Conservation (phyloP, 257 asterid genomes). For the Fraxinus cuspidata region DNA sequence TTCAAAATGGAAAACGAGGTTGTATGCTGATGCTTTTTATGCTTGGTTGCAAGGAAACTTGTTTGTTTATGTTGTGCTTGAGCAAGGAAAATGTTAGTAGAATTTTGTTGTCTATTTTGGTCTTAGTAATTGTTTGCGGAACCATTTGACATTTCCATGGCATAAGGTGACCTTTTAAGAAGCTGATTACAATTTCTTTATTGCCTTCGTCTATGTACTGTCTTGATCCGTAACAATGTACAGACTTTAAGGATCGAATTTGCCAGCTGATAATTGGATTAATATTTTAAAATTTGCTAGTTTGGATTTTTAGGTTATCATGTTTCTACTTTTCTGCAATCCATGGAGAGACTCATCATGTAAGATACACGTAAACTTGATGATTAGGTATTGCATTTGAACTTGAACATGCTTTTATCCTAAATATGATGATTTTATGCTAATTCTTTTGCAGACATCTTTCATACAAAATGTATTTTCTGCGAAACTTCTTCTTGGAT, state of each 20-base stretch:
- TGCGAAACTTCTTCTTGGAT: constrained; percentile 3
- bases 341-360: neutral
- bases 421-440: neutral
- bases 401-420: neutral
- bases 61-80: neutral
- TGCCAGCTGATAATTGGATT: constrained; percentile 4
- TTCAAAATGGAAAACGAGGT: constrained; percentile 99
- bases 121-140: constrained; percentile 3
- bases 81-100: constrained; percentile 8
- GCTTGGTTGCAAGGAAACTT: constrained; percentile 10
- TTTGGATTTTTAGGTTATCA: neutral
- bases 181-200: constrained; percentile 16
- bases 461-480: neutral
- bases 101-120: constrained; percentile 6
- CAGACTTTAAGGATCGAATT: constrained; percentile 14
- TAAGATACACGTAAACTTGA: neutral
- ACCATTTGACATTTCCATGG: constrained; percentile 5
- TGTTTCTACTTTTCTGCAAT: neutral
- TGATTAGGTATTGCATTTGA: constrained; percentile 7
- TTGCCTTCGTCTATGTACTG: neutral
- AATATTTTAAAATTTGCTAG: neutral
- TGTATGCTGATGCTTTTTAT: constrained; percentile 23
- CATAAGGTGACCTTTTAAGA: constrained; percentile 21
- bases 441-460: constrained; percentile 12
- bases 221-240: constrained; percentile 10